A percentile compares a stretch with the other conserved stretches of the same genome.
Evolutionary conservation across 2,329 filamentous ascomycete species (phyloP).

Genomic region (Ophiosphaerella herpotricha): DNA sequence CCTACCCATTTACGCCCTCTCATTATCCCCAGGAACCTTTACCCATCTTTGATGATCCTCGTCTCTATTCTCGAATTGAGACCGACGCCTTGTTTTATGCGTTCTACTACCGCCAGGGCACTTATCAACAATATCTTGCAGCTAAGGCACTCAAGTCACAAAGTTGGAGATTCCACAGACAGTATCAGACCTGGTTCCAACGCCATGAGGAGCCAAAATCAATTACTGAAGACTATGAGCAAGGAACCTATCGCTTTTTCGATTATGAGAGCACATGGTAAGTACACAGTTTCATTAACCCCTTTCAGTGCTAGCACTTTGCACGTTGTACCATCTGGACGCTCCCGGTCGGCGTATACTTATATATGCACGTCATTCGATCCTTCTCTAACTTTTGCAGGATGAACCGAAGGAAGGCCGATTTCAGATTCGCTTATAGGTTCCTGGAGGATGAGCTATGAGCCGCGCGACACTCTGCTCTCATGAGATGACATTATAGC

Average conservation of each 20-base stretch:
- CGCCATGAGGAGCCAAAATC: constrained; percentile 97
- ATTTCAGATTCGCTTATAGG: constrained; percentile 98
- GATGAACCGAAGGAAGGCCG: constrained; percentile 98
- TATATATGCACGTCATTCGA: constrained; percentile 14
- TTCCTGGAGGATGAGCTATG: constrained; percentile 92
- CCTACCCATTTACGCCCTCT: constrained; percentile 72
- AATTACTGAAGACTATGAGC: constrained; percentile 98
- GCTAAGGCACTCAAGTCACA: constrained; percentile 98
- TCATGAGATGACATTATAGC: constrained; percentile 5
- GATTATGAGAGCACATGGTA: constrained; percentile 99
- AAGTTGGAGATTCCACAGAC: constrained; percentile 99
- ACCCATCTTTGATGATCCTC: constrained; percentile 86
- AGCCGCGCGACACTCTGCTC: constrained; percentile 12
- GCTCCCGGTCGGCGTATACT: constrained; percentile 6
- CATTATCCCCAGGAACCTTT: constrained; percentile 95
- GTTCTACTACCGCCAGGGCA: constrained; percentile 98
- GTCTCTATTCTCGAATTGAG: constrained; percentile 86
- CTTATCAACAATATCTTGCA: constrained; percentile 92
- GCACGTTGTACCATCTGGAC: constrained; percentile 5
- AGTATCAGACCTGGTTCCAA: constrained; percentile 98
- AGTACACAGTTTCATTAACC: constrained; percentile 12
- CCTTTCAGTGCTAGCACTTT: neutral
- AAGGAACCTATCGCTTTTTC: constrained; percentile 98
- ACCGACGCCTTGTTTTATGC: constrained; percentile 97
- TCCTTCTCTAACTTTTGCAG: constrained; percentile 54